A percentile compares a stretch with the other conserved stretches of the same genome.
These are phyloP conservation scores for Coemansia sp. DNA, from an alignment of 192 early-diverging fungal genomes.

Conservation along the genomic window DNA sequence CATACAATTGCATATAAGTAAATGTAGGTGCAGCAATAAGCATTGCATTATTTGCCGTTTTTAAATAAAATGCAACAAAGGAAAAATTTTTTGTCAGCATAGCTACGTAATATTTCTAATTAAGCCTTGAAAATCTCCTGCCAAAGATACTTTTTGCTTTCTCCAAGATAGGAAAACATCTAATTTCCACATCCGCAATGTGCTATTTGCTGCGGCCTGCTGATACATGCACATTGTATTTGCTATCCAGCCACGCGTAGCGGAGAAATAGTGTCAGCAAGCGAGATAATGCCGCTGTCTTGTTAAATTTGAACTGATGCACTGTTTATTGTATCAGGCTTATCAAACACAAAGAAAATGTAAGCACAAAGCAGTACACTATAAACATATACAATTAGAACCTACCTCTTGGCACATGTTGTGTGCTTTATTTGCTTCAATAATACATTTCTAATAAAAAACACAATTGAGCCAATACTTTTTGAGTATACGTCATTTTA, in stretches of 20 bases:
- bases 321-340: background rate
- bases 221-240: background rate
- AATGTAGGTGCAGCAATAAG: background rate
- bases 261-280: slow-evolving; percentile 6
- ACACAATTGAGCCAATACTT: background rate
- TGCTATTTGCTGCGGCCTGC: background rate
- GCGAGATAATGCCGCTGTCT: background rate
- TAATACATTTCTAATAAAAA: background rate
- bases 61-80: background rate
- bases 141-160: slow-evolving; percentile 3
- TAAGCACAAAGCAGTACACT: background rate
- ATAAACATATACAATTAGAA: background rate
- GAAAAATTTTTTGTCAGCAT: background rate
- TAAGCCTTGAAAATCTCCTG: slow-evolving; percentile 5
- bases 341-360: background rate
- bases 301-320: background rate
- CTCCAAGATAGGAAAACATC: slow-evolving; percentile 3
- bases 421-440: background rate
- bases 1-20: slow-evolving; percentile 8
- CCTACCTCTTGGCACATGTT: background rate
- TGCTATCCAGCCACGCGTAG: background rate
- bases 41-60: slow-evolving; percentile 2
- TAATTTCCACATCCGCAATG: background rate
- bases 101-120: slow-evolving; percentile 10
- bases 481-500: background rate